A percentile compares a stretch with the other conserved stretches of the same genome.
Conservation (phyloP, 768 basidiomycete genomes). For the Lyophyllum shimeji region DNA sequence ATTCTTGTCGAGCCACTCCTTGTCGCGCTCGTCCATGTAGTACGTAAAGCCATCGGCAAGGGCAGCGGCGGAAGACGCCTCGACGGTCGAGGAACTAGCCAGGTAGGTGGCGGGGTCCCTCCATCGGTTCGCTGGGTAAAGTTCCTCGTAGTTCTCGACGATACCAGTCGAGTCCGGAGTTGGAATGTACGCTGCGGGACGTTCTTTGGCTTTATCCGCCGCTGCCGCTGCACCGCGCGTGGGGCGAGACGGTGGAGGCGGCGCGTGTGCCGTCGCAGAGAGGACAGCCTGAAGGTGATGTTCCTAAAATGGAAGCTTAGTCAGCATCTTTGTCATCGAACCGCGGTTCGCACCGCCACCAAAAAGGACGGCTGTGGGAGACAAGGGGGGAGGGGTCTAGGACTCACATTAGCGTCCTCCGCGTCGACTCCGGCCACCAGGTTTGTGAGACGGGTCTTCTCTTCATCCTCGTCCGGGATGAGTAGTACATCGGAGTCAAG, state of each 20-base stretch:
- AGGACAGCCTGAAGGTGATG: conserved; percentile 54
- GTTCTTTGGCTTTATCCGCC: conserved; percentile 33
- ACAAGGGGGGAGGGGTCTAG: conserved; percentile 25
- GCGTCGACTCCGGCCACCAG: conserved; percentile 86
- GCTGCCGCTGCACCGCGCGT: conserved; percentile 26
- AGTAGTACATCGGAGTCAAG: conserved; percentile 79
- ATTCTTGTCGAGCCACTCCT: conserved; percentile 91
- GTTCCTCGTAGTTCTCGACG: conserved; percentile 72
- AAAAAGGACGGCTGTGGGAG: conserved; percentile 39
- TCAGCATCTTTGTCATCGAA: conserved; percentile 45
- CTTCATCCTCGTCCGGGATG: conserved; percentile 85
- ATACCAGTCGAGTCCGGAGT: conserved; percentile 88
- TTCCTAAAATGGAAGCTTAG: conserved; percentile 42
- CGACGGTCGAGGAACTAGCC: conserved; percentile 82
- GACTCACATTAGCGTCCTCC: conserved; percentile 90
- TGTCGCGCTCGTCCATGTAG: conserved; percentile 95
- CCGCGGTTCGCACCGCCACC: conserved; percentile 54
- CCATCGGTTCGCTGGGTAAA: conserved; percentile 74
- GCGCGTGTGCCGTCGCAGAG: conserved; percentile 40
- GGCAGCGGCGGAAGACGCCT: conserved; percentile 63
- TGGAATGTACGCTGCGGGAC: conserved; percentile 77
- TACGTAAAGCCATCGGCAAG: conserved; percentile 81
- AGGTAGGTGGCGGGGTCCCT: conserved; percentile 77
- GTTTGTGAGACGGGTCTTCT: conserved; percentile 73
- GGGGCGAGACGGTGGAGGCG: conserved; percentile 26